Evolutionary conservation across 345 rosid genomes (phyloP), one percentile per base, ranked within the genome.

Genomic region (Xanthoceras sorbifolium): DNA sequence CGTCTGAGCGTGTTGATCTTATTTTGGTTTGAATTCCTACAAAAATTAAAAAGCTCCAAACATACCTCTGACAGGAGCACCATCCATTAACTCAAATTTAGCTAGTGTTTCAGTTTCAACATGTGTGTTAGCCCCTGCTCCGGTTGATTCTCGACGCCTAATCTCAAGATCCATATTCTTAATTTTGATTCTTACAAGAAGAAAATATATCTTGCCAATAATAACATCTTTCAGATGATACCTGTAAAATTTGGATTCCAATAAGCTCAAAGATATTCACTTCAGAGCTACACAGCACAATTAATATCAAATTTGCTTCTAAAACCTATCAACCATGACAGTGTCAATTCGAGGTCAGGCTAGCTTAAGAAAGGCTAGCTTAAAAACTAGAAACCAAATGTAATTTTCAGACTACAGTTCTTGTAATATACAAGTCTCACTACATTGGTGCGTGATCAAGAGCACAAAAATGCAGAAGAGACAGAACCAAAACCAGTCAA

Each of bases 91-190:
- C 85, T 94, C 99, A 66, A 90, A 97, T 84, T 97, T 97, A 10
- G 98, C 98, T 20, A 97, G 91, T 12, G 98, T 97, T 85, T 97
- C 98, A 26, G 99, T 94, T 88, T 97, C 99, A 15, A 97, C 99
- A 79, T 92, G 97, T 26, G 97, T 97, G 81, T 91, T 97, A 70
- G 93, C 88, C 72, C 99, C 99, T 57, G 97, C 87, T 67, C 99
- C 99, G 0, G 99, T 97, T 57, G 99, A 94, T 79, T 97, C 99
- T 54, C 97, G 88, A 64, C 97, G 91, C 72, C 99, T 86, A 77
- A 97, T 97, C 92, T 97, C 99, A 70, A 97, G 97, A 78, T 97
- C 99, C 98, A 97, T 97, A 76, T 92, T 94, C 85, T 97, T 97
- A 83, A 97, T 92, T 91, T 92, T 97, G 89, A 97, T 97, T 86